Percentiles rank a stretch among this genome's conserved stretches.
Conservation (phyloP, 2,329 filamentous ascomycete species). For the Claviceps quebecensis region DNA sequence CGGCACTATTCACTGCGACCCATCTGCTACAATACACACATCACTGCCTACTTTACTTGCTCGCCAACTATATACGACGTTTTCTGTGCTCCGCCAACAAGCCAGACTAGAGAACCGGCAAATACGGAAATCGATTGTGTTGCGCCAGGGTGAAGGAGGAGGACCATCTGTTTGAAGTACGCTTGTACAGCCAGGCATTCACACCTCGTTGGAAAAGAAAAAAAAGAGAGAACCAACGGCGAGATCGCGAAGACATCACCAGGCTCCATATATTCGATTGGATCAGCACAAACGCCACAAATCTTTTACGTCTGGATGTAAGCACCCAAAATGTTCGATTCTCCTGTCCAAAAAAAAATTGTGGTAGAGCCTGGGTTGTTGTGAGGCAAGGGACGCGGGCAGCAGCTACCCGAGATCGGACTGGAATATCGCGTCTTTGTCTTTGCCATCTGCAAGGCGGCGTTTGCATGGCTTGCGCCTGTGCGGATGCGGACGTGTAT, state of each 20-base stretch:
- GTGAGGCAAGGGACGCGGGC: not conserved
- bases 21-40: not conserved
- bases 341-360: not conserved
- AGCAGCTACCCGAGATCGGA: not conserved
- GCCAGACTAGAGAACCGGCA: not conserved
- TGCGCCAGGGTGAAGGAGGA: not conserved
- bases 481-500: not conserved
- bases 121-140: not conserved
- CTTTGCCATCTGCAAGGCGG: not conserved
- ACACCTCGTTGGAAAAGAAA: not conserved
- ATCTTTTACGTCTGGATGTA: not conserved
- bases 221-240: not conserved
- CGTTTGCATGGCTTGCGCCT: not conserved
- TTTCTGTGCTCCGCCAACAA: not conserved
- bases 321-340: not conserved
- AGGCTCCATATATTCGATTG: not conserved
- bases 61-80: not conserved
- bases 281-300: not conserved
- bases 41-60: not conserved
- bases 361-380: not conserved
- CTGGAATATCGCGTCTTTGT: not conserved
- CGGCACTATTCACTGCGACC: not conserved
- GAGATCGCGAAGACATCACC: not conserved
- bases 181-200: not conserved
- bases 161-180: not conserved